Evolutionary conservation across 257 asterid genomes (phyloP), one percentile per base, ranked within the genome.

Genomic region (Striga asiatica): DNA sequence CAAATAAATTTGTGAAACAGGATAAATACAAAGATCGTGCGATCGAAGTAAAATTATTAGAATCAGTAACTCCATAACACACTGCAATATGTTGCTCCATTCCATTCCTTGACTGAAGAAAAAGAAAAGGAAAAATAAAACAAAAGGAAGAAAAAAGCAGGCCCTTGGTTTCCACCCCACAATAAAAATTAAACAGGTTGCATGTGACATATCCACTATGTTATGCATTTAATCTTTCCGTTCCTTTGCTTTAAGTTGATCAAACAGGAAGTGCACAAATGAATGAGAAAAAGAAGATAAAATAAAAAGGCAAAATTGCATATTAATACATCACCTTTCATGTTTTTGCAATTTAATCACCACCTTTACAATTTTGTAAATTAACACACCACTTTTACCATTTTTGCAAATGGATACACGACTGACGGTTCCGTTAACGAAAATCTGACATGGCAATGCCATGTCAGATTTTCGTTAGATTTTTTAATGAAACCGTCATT

Each of bases 131-230:
- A 16, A n/a, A n/a, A 47, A 60, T 6, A 24, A 34, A 42, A 27
- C 22, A 37, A 37, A 54, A 12, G 17, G 17, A 16, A n/a, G n/a
- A n/a, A 52, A 37, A 37, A 25, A 51, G 14, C 25, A 18, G 46
- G 29, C 3, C 8, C 47, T 20, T 14, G 8, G 37, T 61, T 42
- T 54, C 16, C 38, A 24, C 54, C 41, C 11, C 49, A 28, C 52
- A 54, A 47, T 16, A 46, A n/a, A 61, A 38, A 18, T 35, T 19
- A 50, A 67, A 31, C 28, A 28, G 58, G 56, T 19, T 50, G 69
- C 11, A n/a, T 23, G 19, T 31, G 39, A 62, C 18, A 32, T 38
- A 14, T 31, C 56, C 53, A 57, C 39, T 53, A 68, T 4, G 50
- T 21, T 11, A 14, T 47, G 64, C 38, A 34, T 25, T 55, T 56